Evolutionary conservation across 768 basidiomycete species (phyloP).

Genomic region (Leccinum incarnatum): DNA sequence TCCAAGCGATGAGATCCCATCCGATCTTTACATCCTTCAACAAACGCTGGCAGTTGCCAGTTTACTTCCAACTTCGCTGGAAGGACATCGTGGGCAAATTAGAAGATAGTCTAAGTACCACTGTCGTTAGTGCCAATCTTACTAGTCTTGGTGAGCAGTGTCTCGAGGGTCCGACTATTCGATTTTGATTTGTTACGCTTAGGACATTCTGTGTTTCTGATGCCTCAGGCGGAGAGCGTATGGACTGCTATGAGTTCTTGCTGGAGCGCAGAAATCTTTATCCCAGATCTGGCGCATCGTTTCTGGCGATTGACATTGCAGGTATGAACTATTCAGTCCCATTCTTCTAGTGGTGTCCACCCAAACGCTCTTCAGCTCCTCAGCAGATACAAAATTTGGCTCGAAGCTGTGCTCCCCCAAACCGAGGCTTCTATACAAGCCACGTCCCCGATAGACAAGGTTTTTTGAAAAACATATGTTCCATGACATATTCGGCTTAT

Average conservation of each 20-base stretch:
- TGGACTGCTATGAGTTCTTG: conserved; percentile 75
- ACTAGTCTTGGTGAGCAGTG: conserved; percentile 40
- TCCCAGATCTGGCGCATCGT: conserved; percentile 75
- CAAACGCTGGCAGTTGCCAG: conserved; percentile 90
- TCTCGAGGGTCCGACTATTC: not conserved
- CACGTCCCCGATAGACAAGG: conserved; percentile 36
- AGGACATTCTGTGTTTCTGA: conserved; percentile 44
- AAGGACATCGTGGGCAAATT: conserved; percentile 83
- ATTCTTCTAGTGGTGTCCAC: not conserved
- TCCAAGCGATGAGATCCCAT: conserved; percentile 71
- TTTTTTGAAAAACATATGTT: conserved; percentile 1
- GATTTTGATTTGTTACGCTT: not conserved
- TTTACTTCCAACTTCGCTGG: conserved; percentile 97
- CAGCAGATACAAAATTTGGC: conserved; percentile 76
- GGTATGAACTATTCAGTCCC: conserved; percentile 39
- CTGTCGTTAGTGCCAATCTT: conserved; percentile 38
- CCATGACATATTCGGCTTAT: not conserved
- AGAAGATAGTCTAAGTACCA: conserved; percentile 60
- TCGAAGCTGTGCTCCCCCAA: conserved; percentile 53
- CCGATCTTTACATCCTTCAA: conserved; percentile 71
- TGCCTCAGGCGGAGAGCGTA: conserved; percentile 61
- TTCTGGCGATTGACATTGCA: conserved; percentile 94
- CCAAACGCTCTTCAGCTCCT: conserved; percentile 53
- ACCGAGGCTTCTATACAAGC: conserved; percentile 39
- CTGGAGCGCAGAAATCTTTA: conserved; percentile 85